These are phyloP conservation scores for Mucor circinelloides DNA, from an alignment of 371 early-diverging fungal genomes.

Conservation along the genomic window DNA sequence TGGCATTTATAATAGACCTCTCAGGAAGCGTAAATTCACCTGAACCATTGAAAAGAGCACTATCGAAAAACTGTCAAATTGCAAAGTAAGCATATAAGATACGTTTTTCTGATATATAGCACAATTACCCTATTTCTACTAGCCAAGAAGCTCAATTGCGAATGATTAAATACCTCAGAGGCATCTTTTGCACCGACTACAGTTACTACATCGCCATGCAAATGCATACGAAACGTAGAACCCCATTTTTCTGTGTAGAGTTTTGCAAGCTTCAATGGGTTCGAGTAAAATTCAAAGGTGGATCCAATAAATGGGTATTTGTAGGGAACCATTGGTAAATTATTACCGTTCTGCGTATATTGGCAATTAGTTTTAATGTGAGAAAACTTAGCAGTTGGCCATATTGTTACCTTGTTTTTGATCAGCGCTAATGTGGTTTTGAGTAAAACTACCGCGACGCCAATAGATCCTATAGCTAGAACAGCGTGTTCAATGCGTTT, in stretches of 20 bases:
- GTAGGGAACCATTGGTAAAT: constrained; percentile 27
- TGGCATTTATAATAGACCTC: background rate
- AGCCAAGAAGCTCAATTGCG: constrained; percentile 23
- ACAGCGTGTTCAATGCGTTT: background rate
- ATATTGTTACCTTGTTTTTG: background rate
- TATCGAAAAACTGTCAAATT: background rate
- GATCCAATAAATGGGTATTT: constrained; percentile 25
- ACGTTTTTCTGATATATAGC: background rate
- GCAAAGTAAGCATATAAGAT: background rate
- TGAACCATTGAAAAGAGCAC: background rate
- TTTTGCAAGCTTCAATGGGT: constrained; percentile 27
- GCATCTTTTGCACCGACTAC: constrained; percentile 30
- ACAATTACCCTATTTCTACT: constrained; percentile 23
- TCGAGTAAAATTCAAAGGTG: constrained; percentile 17
- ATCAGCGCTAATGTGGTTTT: background rate
- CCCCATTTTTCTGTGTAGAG: constrained; percentile 29
- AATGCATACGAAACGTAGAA: constrained; percentile 27
- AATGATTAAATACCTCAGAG: constrained; percentile 26
- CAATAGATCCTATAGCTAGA: background rate
- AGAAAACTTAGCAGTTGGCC: background rate
- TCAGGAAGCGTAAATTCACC: constrained; percentile 5
- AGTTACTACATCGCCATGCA: constrained; percentile 28
- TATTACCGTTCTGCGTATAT: background rate
- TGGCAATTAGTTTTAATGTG: background rate
- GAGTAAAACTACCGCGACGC: background rate